phyloP scores from a whole-genome alignment of 805 yeast genomes.

The Candida caryicola region DNA sequence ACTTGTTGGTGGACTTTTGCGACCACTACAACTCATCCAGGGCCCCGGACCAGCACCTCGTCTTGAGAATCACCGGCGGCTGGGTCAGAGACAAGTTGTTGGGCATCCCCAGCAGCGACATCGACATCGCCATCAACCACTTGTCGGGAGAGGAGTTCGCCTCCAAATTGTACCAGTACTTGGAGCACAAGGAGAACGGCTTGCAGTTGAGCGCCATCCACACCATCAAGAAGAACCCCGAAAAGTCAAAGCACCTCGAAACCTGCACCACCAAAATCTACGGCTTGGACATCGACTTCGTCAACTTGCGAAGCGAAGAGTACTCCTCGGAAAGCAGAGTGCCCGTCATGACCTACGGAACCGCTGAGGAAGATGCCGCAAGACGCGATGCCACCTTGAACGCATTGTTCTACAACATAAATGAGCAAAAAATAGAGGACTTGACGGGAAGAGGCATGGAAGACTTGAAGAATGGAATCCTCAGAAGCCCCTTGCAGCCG shows the following conservation, averaged over 20 bases:
- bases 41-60: slow-evolving; percentile 31
- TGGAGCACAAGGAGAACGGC: slow-evolving; percentile 25
- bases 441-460: slow-evolving; percentile 71
- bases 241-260: slow-evolving; percentile 91
- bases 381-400: slow-evolving; percentile 95
- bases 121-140: slow-evolving; percentile 86
- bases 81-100: slow-evolving; percentile 96
- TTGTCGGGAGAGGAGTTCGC: slow-evolving; percentile 89
- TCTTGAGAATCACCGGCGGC: slow-evolving; percentile 88
- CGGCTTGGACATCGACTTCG: slow-evolving; percentile 89
- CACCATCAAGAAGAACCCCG: slow-evolving; percentile 89
- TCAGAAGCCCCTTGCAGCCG: slow-evolving; percentile 88
- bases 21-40: slow-evolving; percentile 28
- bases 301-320: slow-evolving; percentile 82
- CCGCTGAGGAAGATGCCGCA: slow-evolving; percentile 86
- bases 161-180: slow-evolving; percentile 52
- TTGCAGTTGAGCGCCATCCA: slow-evolving; percentile 51
- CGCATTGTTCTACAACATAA: slow-evolving; percentile 84
- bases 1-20: slow-evolving; percentile 42
- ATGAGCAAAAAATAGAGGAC: slow-evolving; percentile 72
- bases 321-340: slow-evolving; percentile 82
- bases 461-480: slow-evolving; percentile 66
- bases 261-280: slow-evolving; percentile 89
- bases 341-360: slow-evolving; percentile 82
- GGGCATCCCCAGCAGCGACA: slow-evolving; percentile 76